Evolutionary conservation across 441 rosid species (phyloP).

Genomic region (Bocquillonia castaneifolia): DNA sequence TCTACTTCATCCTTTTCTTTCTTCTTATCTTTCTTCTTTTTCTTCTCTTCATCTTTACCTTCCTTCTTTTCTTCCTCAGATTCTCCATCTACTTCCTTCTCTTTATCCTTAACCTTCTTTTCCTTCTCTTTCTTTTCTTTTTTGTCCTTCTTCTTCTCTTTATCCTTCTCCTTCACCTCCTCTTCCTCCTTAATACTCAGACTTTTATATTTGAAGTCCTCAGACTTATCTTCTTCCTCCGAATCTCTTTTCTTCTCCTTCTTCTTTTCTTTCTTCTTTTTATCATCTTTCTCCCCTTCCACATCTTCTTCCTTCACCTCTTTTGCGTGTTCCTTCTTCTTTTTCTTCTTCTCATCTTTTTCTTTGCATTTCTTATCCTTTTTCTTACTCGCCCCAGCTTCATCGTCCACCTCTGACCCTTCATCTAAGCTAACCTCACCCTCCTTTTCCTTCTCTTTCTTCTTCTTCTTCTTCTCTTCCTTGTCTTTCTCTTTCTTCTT

Average conservation of each 20-base stretch:
- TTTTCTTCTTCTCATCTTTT: slow-evolving; percentile 25
- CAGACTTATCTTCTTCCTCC: background rate
- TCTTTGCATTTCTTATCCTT: slow-evolving; percentile 19
- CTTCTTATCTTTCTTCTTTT: background rate
- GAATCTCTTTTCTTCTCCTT: background rate
- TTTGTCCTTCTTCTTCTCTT: slow-evolving; percentile 21
- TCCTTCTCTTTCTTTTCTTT: slow-evolving; percentile 18
- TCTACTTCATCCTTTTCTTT: slow-evolving; percentile 8
- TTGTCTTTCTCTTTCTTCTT: background rate
- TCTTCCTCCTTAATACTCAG: slow-evolving; percentile 13
- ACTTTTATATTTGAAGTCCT: slow-evolving; percentile 11
- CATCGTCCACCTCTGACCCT: slow-evolving; percentile 8
- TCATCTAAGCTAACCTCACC: slow-evolving; percentile 10
- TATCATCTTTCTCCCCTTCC: slow-evolving; percentile 16
- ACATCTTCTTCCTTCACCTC: slow-evolving; percentile 11
- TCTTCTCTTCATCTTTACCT: background rate
- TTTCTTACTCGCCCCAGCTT: slow-evolving; percentile 4
- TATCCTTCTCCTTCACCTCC: slow-evolving; percentile 7
- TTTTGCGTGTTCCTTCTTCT: slow-evolving; percentile 20
- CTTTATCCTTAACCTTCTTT: slow-evolving; percentile 5
- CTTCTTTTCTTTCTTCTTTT: slow-evolving; percentile 13
- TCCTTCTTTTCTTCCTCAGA: slow-evolving; percentile 18
- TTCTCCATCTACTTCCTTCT: background rate
- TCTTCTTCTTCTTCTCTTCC: background rate
- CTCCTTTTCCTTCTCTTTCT: slow-evolving; percentile 16